Conservation (phyloP, 306 rosid species). For the Sicyos baderoa region DNA sequence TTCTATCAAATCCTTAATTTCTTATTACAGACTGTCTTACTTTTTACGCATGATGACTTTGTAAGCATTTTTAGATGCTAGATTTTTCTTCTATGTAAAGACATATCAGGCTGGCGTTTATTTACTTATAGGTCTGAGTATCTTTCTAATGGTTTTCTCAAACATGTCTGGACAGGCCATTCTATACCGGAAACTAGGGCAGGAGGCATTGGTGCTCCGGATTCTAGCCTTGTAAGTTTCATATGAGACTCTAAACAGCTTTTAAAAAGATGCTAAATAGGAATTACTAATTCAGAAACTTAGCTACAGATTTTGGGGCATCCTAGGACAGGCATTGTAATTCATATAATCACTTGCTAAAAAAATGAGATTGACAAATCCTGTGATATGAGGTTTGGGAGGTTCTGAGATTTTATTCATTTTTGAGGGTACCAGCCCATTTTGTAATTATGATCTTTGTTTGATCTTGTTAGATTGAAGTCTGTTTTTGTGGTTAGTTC, state of each 20-base stretch:
- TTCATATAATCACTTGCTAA: not conserved
- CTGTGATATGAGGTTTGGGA: too few relatives aligned
- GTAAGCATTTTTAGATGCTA: not conserved
- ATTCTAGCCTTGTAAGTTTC: constrained; percentile 88
- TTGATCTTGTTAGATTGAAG: too few relatives aligned
- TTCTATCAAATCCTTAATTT: constrained; percentile 12
- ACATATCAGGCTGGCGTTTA: constrained; percentile 7
- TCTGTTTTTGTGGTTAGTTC: too few relatives aligned
- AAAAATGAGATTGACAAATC: too few relatives aligned
- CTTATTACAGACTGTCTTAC: constrained; percentile 2
- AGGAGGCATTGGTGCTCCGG: constrained; percentile 87
- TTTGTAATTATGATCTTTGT: too few relatives aligned
- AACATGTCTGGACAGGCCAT: constrained; percentile 58
- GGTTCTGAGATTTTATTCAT: too few relatives aligned
- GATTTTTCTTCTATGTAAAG: not conserved
- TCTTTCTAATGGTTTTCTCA: constrained; percentile 9
- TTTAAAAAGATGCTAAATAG: not conserved
- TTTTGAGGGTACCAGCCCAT: too few relatives aligned
- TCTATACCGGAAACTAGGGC: constrained; percentile 90
- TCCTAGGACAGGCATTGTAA: not conserved
- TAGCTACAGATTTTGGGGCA: constrained; percentile 4
- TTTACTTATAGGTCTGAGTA: constrained; percentile 2
- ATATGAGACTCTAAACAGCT: constrained; percentile 13
- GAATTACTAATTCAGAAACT: not conserved
- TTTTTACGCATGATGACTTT: constrained; percentile 8